phyloP scores from a whole-genome alignment of 345 rosid species.

The Populus nigra region DNA sequence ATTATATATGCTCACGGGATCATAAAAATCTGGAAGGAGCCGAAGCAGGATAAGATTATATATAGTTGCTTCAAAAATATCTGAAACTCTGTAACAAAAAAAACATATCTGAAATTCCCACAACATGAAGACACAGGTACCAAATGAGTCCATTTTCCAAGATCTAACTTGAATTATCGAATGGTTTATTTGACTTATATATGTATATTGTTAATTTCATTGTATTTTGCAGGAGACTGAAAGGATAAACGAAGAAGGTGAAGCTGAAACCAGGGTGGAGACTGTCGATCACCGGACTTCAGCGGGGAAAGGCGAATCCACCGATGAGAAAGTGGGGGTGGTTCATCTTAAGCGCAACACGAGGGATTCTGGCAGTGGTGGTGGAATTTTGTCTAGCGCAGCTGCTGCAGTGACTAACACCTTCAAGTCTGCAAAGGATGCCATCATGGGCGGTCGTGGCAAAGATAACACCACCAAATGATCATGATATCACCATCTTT shows the following conservation, averaged over 20 bases:
- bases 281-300: slow-evolving; percentile 29
- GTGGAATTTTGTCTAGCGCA: slow-evolving; percentile 23
- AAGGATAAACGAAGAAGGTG: slow-evolving; percentile 29
- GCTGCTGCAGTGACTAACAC: slow-evolving; percentile 27
- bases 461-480: slow-evolving; percentile 11
- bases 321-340: slow-evolving; percentile 30
- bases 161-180: neutral
- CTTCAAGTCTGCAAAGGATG: slow-evolving; percentile 33
- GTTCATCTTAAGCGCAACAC: slow-evolving; percentile 33
- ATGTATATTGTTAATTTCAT: neutral
- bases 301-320: slow-evolving; percentile 29
- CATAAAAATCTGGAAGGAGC: neutral
- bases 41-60: neutral
- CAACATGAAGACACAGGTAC: slow-evolving; percentile 23
- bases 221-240: slow-evolving; percentile 25
- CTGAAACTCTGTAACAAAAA: too few species aligned
- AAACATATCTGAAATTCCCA: neutral
- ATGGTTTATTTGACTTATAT: neutral
- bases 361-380: neutral
- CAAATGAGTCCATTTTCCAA: neutral
- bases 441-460: slow-evolving; percentile 24
- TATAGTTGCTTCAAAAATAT: neutral
- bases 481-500: neutral
- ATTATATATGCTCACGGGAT: neutral
- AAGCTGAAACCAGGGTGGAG: slow-evolving; percentile 33